phyloP scores from a whole-genome alignment of 495 filamentous ascomycete species.

The Lindgomyces ingoldianus region DNA sequence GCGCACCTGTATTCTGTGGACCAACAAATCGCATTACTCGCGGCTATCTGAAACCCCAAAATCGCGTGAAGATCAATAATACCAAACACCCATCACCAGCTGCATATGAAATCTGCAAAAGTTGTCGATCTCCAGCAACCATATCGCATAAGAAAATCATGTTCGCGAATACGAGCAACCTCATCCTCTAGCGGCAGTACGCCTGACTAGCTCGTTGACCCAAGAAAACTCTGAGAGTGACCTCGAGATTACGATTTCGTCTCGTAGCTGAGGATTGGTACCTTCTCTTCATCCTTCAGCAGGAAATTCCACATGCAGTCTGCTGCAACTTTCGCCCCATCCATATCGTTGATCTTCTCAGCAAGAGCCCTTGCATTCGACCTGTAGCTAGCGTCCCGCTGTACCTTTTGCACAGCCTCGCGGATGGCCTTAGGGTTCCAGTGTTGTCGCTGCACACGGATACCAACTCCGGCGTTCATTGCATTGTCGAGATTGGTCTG shows the following conservation, averaged over 20 bases:
- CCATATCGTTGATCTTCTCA: constrained; percentile 23
- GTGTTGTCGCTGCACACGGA: constrained; percentile 33
- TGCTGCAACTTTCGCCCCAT: constrained; percentile 15
- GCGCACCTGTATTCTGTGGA: too few species aligned
- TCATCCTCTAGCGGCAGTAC: too few species aligned
- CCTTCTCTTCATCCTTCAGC: constrained; percentile 2
- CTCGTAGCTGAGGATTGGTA: neutral
- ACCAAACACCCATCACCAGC: too few species aligned
- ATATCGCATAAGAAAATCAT: too few species aligned
- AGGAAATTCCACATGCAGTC: constrained; percentile 30
- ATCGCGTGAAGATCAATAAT: too few species aligned
- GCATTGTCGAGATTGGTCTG: constrained; percentile 41
- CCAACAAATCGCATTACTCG: too few species aligned
- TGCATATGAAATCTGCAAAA: too few species aligned
- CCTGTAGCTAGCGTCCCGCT: constrained; percentile 29
- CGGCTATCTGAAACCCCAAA: too few species aligned
- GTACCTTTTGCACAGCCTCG: constrained; percentile 30
- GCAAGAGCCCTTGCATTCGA: constrained; percentile 17
- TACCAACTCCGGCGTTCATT: constrained; percentile 38
- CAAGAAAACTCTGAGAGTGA: too few species aligned
- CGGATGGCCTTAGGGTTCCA: constrained; percentile 34
- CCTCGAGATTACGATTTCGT: neutral
- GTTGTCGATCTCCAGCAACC: too few species aligned
- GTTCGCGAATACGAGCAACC: too few species aligned
- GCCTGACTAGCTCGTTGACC: too few species aligned